Base-by-base conservation (phyloP, 352 stramenopile species). In the Globisporangium orthogonon region DNA sequence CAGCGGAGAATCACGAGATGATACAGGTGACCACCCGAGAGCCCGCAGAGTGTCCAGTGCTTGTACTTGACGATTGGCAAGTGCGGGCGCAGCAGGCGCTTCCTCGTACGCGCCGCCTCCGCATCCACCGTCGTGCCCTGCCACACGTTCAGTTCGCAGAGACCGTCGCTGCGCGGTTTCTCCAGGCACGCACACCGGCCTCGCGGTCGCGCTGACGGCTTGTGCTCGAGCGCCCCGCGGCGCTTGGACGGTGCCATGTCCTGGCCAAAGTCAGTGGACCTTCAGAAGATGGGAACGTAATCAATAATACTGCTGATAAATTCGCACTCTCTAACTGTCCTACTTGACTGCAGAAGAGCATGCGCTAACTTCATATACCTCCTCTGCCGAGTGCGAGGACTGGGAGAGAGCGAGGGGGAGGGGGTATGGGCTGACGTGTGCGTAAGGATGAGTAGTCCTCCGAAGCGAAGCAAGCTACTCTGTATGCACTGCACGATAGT, bases 71-170 rank as follows among this genome's bases (percentile, higher is more conserved):
- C 62, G 30, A 81, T 63, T 1, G 64, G 73, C 41, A 86, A 49
- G 30, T 70, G 37, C 7, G 70, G 70, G 9, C 64, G 71, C 62
- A 87, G 62, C 61, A 87, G 45, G 1, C 60, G 61, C 56, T 54
- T 35, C 15, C 50, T 50, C 6, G 61, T 67, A 35, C 40, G 17
- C 33, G 40, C 58, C 1, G 62, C 61, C 5, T 66, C 50, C 7
- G 39, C 40, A 52, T 88, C 77, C 11, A 86, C 61, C 23, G 57
- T 76, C 51, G 74, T 86, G 50, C 77, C 74, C 28, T 76, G 63
- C 77, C 77, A 87, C 37, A 84, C 63, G 55, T 74, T 67, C 29
- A 85, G 67, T 18, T 67, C 74, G 30, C 77, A 84, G 44, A 86
- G 63, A 1, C 71, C 75, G 18, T 63, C 58, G 43, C 70, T 78